Percentiles rank a stretch among this genome's conserved stretches.
These are phyloP conservation scores for Xylariaceae sp. DNA, from an alignment of 2,329 filamentous ascomycete genomes.

Conservation along the genomic window DNA sequence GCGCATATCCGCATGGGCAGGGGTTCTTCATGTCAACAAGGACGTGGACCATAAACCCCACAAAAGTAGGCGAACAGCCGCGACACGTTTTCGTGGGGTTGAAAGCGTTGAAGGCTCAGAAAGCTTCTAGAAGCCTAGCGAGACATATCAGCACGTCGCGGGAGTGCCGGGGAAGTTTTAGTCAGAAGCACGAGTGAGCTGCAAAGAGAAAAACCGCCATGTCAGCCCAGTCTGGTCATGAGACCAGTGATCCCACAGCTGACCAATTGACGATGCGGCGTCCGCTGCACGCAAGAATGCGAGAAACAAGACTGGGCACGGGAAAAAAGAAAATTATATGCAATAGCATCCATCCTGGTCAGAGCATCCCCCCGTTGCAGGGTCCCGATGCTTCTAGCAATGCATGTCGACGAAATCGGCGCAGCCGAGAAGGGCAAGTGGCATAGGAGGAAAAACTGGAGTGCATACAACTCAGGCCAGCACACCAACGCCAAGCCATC, in stretches of 20 bases:
- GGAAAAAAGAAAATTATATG: conserved; percentile 18
- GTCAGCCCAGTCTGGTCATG: conserved; percentile 21
- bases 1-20: not conserved
- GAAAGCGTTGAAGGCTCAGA: conserved; percentile 20
- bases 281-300: too few relatives aligned
- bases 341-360: conserved; percentile 16
- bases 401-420: conserved; percentile 39
- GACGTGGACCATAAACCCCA: conserved; percentile 1
- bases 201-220: not conserved
- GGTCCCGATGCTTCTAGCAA: conserved; percentile 31
- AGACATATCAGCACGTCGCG: not conserved
- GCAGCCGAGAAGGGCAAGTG: conserved; percentile 34
- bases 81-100: conserved; percentile 18
- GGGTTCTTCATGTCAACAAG: not conserved
- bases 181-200: not conserved
- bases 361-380: conserved; percentile 9
- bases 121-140: conserved; percentile 28
- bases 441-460: conserved; percentile 29
- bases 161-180: conserved; percentile 3
- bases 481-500: conserved; percentile 28
- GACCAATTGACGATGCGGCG: conserved; percentile 27
- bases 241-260: conserved; percentile 22
- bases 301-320: too few relatives aligned
- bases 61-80: conserved; percentile 4
- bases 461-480: conserved; percentile 20